phyloP scores from a whole-genome alignment of 345 rosid genomes.

The Moricandia moricandioides region DNA sequence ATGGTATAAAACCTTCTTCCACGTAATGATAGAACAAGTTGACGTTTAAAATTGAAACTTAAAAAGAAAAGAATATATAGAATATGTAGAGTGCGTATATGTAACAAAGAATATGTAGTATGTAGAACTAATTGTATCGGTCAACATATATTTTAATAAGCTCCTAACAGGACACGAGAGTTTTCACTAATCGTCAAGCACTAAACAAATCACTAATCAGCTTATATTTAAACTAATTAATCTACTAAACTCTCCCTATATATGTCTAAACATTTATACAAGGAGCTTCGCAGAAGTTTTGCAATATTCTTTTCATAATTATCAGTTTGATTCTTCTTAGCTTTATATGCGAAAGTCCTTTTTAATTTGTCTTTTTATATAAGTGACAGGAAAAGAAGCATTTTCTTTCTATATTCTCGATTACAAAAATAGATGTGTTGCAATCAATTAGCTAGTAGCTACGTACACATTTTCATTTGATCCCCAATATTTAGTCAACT shows the following conservation, averaged over 20 bases:
- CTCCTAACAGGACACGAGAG: not conserved
- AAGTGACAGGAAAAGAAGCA: not conserved
- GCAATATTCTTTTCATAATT: not conserved
- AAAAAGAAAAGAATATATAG: not conserved
- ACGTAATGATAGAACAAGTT: constrained; percentile 9
- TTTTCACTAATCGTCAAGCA: not conserved
- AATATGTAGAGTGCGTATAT: not conserved
- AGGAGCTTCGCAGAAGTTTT: constrained; percentile 7
- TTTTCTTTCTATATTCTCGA: not conserved
- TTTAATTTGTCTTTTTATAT: not conserved
- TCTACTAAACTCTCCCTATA: not conserved
- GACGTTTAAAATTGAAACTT: not conserved
- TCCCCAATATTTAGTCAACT: not conserved
- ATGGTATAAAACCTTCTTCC: constrained; percentile 12
- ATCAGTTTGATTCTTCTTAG: not conserved
- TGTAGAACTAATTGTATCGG: not conserved
- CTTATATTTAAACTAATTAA: not conserved
- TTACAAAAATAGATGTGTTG: not conserved
- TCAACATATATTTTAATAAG: not conserved
- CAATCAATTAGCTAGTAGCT: not conserved
- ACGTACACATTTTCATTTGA: not conserved
- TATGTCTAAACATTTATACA: not conserved
- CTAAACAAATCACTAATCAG: not conserved
- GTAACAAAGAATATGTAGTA: not conserved
- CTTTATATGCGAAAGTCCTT: not conserved